phyloP scores from a whole-genome alignment of 192 early-diverging fungal genomes.

The Dimargaris xerosporica region DNA sequence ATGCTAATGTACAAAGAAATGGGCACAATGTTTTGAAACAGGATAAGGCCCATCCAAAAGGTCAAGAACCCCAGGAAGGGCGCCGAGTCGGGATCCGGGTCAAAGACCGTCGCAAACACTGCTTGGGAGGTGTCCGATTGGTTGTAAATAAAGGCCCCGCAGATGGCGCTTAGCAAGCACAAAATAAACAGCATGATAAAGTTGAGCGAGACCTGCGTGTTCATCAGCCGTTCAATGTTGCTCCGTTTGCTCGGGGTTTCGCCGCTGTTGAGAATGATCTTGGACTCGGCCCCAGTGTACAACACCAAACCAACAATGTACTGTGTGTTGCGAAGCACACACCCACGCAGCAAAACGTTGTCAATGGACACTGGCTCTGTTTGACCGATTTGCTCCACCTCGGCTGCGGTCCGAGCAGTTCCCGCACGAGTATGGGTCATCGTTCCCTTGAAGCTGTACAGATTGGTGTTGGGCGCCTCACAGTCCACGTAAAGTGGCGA shows the following conservation, averaged over 20 bases:
- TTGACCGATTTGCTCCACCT: slow-evolving; percentile 14
- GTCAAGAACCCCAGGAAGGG: slow-evolving; percentile 48
- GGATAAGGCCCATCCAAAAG: slow-evolving; percentile 72
- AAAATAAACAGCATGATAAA: slow-evolving; percentile 63
- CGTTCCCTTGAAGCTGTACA: slow-evolving; percentile 79
- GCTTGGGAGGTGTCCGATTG: slow-evolving; percentile 32
- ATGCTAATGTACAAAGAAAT: slow-evolving; percentile 90
- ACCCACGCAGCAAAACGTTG: slow-evolving; percentile 78
- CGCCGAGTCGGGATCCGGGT: slow-evolving; percentile 30
- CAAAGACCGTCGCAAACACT: slow-evolving; percentile 20
- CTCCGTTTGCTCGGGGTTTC: slow-evolving; percentile 84
- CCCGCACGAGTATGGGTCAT: background rate
- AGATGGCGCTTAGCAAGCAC: slow-evolving; percentile 48
- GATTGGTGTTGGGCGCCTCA: slow-evolving; percentile 73
- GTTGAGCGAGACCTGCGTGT: slow-evolving; percentile 73
- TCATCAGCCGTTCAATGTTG: slow-evolving; percentile 80
- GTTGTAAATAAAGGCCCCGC: slow-evolving; percentile 43
- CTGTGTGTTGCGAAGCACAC: slow-evolving; percentile 80
- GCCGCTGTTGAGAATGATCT: slow-evolving; percentile 92
- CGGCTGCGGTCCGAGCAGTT: background rate
- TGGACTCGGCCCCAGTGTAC: slow-evolving; percentile 88
- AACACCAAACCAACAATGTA: slow-evolving; percentile 76
- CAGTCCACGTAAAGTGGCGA: slow-evolving; percentile 57
- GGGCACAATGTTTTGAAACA: slow-evolving; percentile 92
- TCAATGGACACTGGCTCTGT: slow-evolving; percentile 53